phyloP scores from a whole-genome alignment of 192 early-diverging fungal species.

The Rhizophagus clarus region DNA sequence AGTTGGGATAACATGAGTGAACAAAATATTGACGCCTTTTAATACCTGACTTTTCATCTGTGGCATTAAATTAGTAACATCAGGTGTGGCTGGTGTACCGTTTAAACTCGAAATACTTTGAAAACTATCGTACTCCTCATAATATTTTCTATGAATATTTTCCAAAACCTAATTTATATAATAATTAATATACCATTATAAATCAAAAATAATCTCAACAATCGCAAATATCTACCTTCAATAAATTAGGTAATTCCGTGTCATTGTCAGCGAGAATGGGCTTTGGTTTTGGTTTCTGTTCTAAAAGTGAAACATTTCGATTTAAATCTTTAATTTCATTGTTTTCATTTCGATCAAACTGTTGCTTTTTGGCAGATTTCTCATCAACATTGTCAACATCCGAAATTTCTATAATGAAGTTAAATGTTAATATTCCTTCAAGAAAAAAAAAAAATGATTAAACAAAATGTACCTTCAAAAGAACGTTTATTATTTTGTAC shows the following conservation, averaged over 20 bases:
- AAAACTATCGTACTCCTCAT: conserved; percentile 44
- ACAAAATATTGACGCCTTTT: conserved; percentile 68
- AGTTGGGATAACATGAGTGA: conserved; percentile 81
- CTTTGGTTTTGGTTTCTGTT: not conserved
- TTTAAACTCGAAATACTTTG: conserved; percentile 5
- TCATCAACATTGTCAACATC: not conserved
- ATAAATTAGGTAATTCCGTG: conserved; percentile 2
- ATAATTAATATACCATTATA: not conserved
- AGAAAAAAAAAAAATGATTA: not conserved
- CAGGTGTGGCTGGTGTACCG: conserved; percentile 24
- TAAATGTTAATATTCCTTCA: not conserved
- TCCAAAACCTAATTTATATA: conserved; percentile 53
- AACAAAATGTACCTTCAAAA: not conserved
- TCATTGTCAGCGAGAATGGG: conserved; percentile 5
- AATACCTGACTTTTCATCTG: conserved; percentile 66
- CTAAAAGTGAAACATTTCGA: not conserved
- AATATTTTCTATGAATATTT: conserved; percentile 72
- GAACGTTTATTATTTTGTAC: conserved; percentile 20
- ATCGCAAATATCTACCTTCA: not conserved
- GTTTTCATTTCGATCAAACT: not conserved
- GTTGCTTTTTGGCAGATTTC: not conserved
- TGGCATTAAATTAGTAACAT: conserved; percentile 42
- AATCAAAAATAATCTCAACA: not conserved
- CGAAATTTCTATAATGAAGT: not conserved
- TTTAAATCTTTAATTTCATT: not conserved